A percentile compares a stretch with the other conserved stretches of the same genome.
phyloP scores from a whole-genome alignment of 352 stramenopile genomes.

The Thraustochytrium sp. region DNA sequence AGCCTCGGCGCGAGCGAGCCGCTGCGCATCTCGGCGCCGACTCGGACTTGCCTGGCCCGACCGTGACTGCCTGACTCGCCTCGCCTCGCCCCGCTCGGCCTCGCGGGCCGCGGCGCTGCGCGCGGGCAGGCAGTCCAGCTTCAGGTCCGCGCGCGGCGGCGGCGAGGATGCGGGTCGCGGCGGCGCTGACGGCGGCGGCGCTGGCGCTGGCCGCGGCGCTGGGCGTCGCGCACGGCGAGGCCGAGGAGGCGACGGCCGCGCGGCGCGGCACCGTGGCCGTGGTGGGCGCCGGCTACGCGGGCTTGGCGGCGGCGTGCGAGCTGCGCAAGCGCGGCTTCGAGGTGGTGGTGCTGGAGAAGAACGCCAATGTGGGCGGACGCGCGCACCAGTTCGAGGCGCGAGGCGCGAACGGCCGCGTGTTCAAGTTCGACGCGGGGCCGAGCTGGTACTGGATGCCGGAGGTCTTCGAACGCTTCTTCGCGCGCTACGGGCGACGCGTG shows the following conservation, averaged over 20 bases:
- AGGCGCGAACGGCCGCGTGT: background rate
- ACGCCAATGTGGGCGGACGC: constrained; percentile 32
- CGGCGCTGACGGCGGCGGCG: background rate
- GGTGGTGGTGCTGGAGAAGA: constrained; percentile 43
- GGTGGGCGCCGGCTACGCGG: constrained; percentile 38
- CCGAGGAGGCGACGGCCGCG: background rate
- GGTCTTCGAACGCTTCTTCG: constrained; percentile 47
- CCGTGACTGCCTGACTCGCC: too few relatives aligned
- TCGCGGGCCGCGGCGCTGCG: too few relatives aligned
- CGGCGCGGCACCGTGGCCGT: background rate
- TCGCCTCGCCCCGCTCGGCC: too few relatives aligned
- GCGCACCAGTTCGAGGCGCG: constrained; percentile 29
- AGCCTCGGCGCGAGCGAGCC: too few relatives aligned
- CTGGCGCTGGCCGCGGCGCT: background rate
- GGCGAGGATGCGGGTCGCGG: too few relatives aligned
- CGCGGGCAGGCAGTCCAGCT: too few relatives aligned
- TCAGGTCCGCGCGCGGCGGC: too few relatives aligned
- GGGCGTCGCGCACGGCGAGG: background rate
- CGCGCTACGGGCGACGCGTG: constrained; percentile 18
- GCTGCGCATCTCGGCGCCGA: too few relatives aligned
- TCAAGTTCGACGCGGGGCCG: constrained; percentile 44
- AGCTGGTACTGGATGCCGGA: constrained; percentile 49
- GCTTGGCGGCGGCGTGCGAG: constrained; percentile 34
- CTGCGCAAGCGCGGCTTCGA: constrained; percentile 38
- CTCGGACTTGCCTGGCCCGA: too few relatives aligned